These are phyloP conservation scores for Mycena galericulata DNA, from an alignment of 768 basidiomycete genomes.

Conservation along the genomic window DNA sequence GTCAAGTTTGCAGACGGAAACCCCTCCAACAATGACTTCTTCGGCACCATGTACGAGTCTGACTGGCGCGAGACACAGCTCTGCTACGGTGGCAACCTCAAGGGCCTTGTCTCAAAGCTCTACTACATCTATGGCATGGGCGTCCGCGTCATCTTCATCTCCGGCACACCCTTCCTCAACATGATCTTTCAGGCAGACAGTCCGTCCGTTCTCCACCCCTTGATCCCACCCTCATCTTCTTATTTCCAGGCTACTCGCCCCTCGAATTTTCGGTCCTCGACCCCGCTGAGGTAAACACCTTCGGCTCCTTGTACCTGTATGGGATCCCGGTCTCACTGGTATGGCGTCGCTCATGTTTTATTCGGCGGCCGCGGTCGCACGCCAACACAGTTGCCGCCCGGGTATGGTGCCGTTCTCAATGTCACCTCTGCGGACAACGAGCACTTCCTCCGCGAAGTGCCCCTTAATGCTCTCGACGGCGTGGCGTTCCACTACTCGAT, in stretches of 20 bases:
- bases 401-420: conserved; percentile 78
- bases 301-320: conserved; percentile 88
- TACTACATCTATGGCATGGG: conserved; percentile 96
- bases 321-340: conserved; percentile 41
- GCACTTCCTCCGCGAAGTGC: conserved; percentile 82
- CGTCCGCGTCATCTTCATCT: conserved; percentile 85
- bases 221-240: conserved; percentile 21
- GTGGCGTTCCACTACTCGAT: conserved; percentile 96
- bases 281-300: conserved; percentile 93
- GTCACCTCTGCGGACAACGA: conserved; percentile 69
- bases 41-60: conserved; percentile 80
- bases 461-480: conserved; percentile 75
- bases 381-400: conserved; percentile 72
- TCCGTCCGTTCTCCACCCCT: conserved; percentile 54
- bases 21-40: conserved; percentile 92
- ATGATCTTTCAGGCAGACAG: conserved; percentile 99
- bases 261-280: conserved; percentile 92
- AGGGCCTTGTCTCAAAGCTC: conserved; percentile 77
- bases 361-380: conserved; percentile 90
- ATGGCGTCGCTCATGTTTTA: background rate
- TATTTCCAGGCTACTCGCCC: conserved; percentile 84
- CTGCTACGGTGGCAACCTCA: conserved; percentile 90
- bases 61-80: conserved; percentile 92
- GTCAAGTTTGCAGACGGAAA: conserved; percentile 97
- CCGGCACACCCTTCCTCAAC: conserved; percentile 93